A percentile compares a stretch with the other conserved stretches of the same genome.
Conservation (phyloP, 495 filamentous ascomycete species). For the Oleoguttula mirabilis region DNA sequence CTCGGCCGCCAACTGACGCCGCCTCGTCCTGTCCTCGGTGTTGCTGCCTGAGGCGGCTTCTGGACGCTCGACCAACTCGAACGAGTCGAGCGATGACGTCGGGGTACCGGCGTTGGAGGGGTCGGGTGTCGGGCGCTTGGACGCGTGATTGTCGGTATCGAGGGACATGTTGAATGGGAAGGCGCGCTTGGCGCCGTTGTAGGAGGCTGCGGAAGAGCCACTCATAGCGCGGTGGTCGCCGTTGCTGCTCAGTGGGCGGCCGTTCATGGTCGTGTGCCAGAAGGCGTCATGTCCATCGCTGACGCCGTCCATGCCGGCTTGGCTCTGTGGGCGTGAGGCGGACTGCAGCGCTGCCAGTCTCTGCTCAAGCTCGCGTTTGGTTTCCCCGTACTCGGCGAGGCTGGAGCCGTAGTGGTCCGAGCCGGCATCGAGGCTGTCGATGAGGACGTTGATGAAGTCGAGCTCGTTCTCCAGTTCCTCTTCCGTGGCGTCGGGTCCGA, state of each 20-base stretch:
- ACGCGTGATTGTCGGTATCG: conserved; percentile 5
- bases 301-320: conserved; percentile 4
- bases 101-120: conserved; percentile 6
- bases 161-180: not conserved
- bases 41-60: not conserved
- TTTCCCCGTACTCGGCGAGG: conserved; percentile 3
- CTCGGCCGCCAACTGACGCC: conserved; percentile 7
- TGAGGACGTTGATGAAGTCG: conserved; percentile 17
- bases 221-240: not conserved
- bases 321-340: not conserved
- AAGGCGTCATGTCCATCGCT: not conserved
- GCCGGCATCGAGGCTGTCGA: conserved; percentile 18
- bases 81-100: conserved; percentile 4
- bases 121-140: conserved; percentile 16
- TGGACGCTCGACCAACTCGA: conserved; percentile 6
- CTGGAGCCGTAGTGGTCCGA: conserved; percentile 17
- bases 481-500: not conserved
- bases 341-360: not conserved
- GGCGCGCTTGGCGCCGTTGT: conserved; percentile 13
- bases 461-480: conserved; percentile 24
- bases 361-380: conserved; percentile 9
- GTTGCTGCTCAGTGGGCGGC: not conserved
- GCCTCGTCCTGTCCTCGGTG: not conserved
- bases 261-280: conserved; percentile 4
- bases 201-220: not conserved